Evolutionary conservation across 352 stramenopile species (phyloP), one percentile per base, ranked within the genome.

Genomic region (Phytopythium ostracodes): DNA sequence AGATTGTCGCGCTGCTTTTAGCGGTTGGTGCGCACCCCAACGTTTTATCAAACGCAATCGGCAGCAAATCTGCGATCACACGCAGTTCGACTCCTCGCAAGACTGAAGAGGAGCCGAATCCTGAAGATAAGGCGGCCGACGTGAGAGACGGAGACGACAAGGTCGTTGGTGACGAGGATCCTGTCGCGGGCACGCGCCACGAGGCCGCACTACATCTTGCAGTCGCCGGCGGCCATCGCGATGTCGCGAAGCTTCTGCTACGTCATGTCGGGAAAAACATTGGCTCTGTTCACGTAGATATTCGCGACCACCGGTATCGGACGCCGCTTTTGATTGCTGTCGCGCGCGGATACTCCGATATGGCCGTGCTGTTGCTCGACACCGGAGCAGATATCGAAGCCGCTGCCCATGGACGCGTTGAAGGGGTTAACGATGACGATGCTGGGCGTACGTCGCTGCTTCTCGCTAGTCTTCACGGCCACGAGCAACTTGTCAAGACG

Each of bases 181-280:
- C 12, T 2, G 20, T 12, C 22, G 31, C 11, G 1, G 29, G 10
- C 2, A 9, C 17, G 18, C 35, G 53, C 2, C 33, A 24, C 11
- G 35, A 59, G 17, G 4, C 35, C 20, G 36, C 54, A 17, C 54
- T 60, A 6, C 54, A 60, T 31, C 54, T 60, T 4, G 54, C 54
- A 24, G 35, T 38, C 5, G 24, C 14, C 2, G 20, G 14, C 17
- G 38, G 36, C 2, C 35, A 60, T 27, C 6, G 12, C 8, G 54
- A 50, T 20, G 38, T 25, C 27, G 54, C 52, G 17, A 12, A 36
- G n/a, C 38, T 60, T 5, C 38, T 60, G 20, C 42, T 60, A 1
- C 36, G 31, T 11, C 52, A 24, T 8, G 15, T n/a, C 2, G 33
- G 33, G 6, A 44, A 49, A 7, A 6, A 0, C 0, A 12, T 50